Conservation (phyloP, 1,284 basidiomycete species). For the Pseudozyma thailandica region DNA sequence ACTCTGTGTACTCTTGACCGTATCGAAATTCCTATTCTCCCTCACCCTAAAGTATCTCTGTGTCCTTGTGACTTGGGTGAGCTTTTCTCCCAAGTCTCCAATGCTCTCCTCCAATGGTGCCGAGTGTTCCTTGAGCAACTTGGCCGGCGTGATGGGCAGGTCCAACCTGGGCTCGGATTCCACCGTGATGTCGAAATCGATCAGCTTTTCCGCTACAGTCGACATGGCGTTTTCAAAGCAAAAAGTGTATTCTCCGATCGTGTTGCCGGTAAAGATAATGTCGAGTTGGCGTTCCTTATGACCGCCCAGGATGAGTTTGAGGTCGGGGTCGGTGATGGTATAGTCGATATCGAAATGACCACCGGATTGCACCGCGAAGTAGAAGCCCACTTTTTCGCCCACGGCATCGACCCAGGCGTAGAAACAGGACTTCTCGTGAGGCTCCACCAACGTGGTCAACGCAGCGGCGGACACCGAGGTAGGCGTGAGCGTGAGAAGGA, state of each 20-base stretch:
- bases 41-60: slow-evolving; percentile 66
- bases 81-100: slow-evolving; percentile 45
- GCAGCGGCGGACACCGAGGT: slow-evolving; percentile 72
- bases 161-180: slow-evolving; percentile 65
- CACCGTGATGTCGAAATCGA: slow-evolving; percentile 68
- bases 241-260: slow-evolving; percentile 93
- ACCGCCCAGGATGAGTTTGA: slow-evolving; percentile 86
- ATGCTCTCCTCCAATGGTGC: slow-evolving; percentile 65
- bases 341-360: slow-evolving; percentile 98
- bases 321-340: slow-evolving; percentile 87
- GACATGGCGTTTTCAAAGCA: slow-evolving; percentile 90
- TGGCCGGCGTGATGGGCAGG: slow-evolving; percentile 54
- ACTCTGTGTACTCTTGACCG: slow-evolving; percentile 57
- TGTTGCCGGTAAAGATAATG: slow-evolving; percentile 94
- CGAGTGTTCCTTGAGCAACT: slow-evolving; percentile 59
- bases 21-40: slow-evolving; percentile 64
- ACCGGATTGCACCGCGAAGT: slow-evolving; percentile 86
- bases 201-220: slow-evolving; percentile 58
- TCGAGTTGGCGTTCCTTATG: slow-evolving; percentile 91
- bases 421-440: slow-evolving; percentile 91
- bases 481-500: slow-evolving; percentile 6
- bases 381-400: slow-evolving; percentile 85
- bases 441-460: slow-evolving; percentile 83
- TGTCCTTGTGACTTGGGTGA: slow-evolving; percentile 56
- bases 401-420: slow-evolving; percentile 96